Percentiles rank a stretch among this genome's conserved stretches.
Evolutionary conservation across 1,284 basidiomycete species (phyloP).

Genomic region (Melampsora larici-populina): DNA sequence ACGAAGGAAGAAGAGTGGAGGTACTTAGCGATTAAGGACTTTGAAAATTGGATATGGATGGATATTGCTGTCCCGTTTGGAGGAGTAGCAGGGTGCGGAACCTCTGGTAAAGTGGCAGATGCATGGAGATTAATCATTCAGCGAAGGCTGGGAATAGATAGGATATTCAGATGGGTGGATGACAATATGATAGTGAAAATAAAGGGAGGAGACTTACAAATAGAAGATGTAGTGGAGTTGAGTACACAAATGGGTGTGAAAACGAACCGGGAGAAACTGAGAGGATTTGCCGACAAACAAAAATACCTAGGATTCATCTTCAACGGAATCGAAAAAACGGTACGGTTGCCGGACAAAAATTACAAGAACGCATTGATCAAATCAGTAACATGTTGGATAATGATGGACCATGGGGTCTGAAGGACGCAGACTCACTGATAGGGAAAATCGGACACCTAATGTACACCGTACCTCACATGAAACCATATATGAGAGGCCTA

Average conservation of each 20-base stretch:
- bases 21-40: background rate
- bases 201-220: background rate
- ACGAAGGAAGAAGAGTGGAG: too few species aligned
- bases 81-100: too few species aligned
- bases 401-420: background rate
- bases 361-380: background rate
- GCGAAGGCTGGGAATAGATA: background rate
- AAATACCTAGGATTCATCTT: background rate
- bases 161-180: conserved; percentile 2
- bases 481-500: too few species aligned
- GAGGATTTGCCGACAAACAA: too few species aligned
- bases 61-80: background rate
- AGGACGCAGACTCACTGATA: background rate
- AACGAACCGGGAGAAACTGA: too few species aligned
- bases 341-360: too few species aligned
- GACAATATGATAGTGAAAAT: background rate
- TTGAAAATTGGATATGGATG: background rate
- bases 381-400: background rate
- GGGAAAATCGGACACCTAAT: background rate
- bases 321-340: background rate
- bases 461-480: too few species aligned
- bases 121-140: background rate
- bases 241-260: background rate
- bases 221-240: background rate
- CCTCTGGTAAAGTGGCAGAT: background rate